A percentile compares a stretch with the other conserved stretches of the same genome.
Evolutionary conservation across 2,329 filamentous ascomycete species (phyloP).

Genomic region (Seiridium cupressi): DNA sequence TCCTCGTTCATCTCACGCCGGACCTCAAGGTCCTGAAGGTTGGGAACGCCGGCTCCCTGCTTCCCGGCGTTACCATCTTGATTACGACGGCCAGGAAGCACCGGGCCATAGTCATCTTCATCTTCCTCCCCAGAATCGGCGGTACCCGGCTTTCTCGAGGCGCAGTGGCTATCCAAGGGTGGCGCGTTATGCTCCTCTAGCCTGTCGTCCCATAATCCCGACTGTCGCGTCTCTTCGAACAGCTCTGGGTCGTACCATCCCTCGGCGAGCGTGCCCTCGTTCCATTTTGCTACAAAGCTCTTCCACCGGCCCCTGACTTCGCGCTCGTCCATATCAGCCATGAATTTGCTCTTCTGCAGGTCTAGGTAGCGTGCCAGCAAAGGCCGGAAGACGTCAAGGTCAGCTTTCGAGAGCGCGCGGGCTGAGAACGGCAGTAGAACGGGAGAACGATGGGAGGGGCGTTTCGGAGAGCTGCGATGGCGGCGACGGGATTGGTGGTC

Average conservation of each 20-base stretch:
- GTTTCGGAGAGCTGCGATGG: slow-evolving; percentile 24
- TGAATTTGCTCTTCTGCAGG: slow-evolving; percentile 75
- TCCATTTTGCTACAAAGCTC: slow-evolving; percentile 91
- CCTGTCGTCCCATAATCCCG: background rate
- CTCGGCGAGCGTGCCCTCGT: slow-evolving; percentile 79
- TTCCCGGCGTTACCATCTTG: slow-evolving; percentile 11
- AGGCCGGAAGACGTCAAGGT: slow-evolving; percentile 63
- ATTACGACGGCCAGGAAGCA: slow-evolving; percentile 20
- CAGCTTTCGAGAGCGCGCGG: slow-evolving; percentile 64
- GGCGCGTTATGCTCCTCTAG: background rate
- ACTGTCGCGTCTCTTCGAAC: slow-evolving; percentile 35
- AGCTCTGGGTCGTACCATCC: slow-evolving; percentile 90
- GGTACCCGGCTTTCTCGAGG: background rate
- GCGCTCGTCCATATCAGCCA: slow-evolving; percentile 68
- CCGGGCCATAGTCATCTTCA: slow-evolving; percentile 59
- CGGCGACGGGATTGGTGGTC: slow-evolving; percentile 16
- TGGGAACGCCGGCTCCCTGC: slow-evolving; percentile 65
- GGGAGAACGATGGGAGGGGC: slow-evolving; percentile 2
- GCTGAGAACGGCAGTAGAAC: slow-evolving; percentile 63
- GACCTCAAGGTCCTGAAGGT: slow-evolving; percentile 69
- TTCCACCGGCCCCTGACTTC: slow-evolving; percentile 87
- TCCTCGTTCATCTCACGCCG: slow-evolving; percentile 48
- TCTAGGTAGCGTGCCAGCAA: slow-evolving; percentile 84
- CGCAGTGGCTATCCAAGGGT: background rate
- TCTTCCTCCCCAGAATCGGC: slow-evolving; percentile 35